Conservation (phyloP, 257 asterid genomes). For the Plantago ovata region DNA sequence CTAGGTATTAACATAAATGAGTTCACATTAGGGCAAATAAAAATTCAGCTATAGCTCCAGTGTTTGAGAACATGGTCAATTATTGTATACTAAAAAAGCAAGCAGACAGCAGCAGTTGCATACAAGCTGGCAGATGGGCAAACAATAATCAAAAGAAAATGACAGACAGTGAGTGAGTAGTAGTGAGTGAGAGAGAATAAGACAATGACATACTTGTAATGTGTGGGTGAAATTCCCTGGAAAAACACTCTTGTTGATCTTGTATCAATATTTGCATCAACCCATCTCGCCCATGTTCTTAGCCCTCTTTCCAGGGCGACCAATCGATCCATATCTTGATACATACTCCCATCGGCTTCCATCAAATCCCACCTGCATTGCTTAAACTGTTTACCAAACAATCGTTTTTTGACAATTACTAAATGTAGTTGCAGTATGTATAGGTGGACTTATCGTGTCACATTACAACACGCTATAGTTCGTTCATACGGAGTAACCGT, state of each 20-base stretch:
- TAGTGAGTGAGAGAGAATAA: not conserved
- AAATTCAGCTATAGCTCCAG: not conserved
- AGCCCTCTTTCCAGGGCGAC: slow-evolving; percentile 71
- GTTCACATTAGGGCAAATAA: not conserved
- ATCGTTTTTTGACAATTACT: not conserved
- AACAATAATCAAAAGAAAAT: slow-evolving; percentile 20
- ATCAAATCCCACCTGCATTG: slow-evolving; percentile 86
- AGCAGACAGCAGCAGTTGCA: slow-evolving; percentile 23
- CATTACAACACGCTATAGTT: no score
- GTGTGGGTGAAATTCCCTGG: slow-evolving; percentile 92
- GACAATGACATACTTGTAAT: slow-evolving; percentile 55
- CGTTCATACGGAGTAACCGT: no score
- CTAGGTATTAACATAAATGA: not conserved
- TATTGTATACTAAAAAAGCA: slow-evolving; percentile 21
- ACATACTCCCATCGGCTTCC: slow-evolving; percentile 61
- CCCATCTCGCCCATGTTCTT: slow-evolving; percentile 91
- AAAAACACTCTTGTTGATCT: slow-evolving; percentile 62
- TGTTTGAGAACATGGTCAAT: slow-evolving; percentile 2
- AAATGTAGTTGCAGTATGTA: no score
- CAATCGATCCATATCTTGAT: slow-evolving; percentile 73
- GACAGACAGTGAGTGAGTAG: not conserved
- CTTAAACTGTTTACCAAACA: not conserved
- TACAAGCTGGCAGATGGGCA: slow-evolving; percentile 30
- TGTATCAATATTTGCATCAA: slow-evolving; percentile 59
- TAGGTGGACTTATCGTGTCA: not conserved